Evolutionary conservation across 2,329 filamentous ascomycete genomes (phyloP).

Genomic region (Nigrospora osmanthi): DNA sequence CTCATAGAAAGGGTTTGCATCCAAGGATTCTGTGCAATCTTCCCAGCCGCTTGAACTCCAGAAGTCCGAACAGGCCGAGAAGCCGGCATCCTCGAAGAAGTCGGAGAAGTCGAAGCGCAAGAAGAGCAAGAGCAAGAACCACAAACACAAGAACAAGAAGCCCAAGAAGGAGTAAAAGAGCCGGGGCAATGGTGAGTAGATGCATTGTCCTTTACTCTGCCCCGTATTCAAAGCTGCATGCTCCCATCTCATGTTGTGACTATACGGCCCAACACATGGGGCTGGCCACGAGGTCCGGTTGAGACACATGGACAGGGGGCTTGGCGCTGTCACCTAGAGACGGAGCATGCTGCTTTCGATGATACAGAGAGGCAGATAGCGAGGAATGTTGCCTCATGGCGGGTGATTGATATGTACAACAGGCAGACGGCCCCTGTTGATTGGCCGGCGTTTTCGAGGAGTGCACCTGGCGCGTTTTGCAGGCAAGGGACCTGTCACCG

Average conservation of each 20-base stretch:
- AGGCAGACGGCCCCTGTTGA: neutral
- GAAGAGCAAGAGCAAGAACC: neutral
- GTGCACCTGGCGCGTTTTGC: neutral
- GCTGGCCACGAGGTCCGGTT: too few species aligned
- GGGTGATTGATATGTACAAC: neutral
- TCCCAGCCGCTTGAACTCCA: neutral
- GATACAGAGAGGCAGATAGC: neutral
- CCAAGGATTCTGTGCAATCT: neutral
- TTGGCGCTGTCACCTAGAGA: neutral
- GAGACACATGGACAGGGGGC: too few species aligned
- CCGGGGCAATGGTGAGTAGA: neutral
- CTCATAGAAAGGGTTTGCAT: neutral
- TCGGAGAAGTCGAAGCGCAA: neutral
- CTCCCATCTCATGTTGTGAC: too few species aligned
- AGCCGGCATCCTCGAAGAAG: neutral
- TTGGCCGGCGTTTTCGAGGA: neutral
- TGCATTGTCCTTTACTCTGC: neutral
- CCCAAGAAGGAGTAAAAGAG: neutral
- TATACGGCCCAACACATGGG: too few species aligned
- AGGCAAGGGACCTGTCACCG: neutral
- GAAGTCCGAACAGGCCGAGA: too few species aligned
- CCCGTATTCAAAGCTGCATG: too few species aligned
- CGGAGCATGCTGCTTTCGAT: neutral
- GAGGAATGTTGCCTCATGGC: neutral
- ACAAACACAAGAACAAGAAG: neutral